Evolutionary conservation across 116 monocot species (phyloP).

Genomic region (Papilionanthe hybrid): DNA sequence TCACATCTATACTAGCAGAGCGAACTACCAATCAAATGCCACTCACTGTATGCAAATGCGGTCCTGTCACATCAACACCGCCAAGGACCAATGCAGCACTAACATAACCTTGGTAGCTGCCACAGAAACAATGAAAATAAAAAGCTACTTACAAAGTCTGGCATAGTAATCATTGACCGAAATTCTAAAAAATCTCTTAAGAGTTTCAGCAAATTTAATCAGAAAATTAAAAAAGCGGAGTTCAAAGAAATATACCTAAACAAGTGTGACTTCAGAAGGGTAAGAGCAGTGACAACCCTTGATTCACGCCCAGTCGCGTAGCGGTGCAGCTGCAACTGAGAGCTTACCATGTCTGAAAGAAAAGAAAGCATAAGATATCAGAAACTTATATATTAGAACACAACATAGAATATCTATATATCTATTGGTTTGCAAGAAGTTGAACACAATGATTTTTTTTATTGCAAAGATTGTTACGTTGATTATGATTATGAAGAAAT

Average conservation of each 20-base stretch:
- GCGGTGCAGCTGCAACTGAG: constrained; percentile 88
- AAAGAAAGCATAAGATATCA: neutral
- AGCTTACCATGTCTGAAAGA: constrained; percentile 86
- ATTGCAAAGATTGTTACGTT: too few relatives aligned
- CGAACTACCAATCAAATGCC: neutral
- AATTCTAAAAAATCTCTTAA: neutral
- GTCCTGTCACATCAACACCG: constrained; percentile 97
- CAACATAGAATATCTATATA: neutral
- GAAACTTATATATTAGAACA: neutral
- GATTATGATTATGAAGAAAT: neutral
- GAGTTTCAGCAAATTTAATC: neutral
- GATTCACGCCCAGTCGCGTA: constrained; percentile 97
- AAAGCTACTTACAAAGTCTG: neutral
- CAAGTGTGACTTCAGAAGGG: constrained; percentile 87
- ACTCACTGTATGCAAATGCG: constrained; percentile 94
- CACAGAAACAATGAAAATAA: neutral
- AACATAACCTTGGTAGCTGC: constrained; percentile 92
- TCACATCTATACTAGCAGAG: neutral
- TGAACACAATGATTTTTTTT: too few relatives aligned
- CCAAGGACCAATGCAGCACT: constrained; percentile 99
- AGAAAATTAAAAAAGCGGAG: neutral
- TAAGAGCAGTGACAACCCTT: constrained; percentile 91
- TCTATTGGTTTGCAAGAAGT: neutral
- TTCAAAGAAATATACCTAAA: constrained; percentile 43
- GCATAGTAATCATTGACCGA: neutral